These are phyloP conservation scores for Marasmius fiardii DNA, from an alignment of 1,284 basidiomycete species.

Conservation along the genomic window DNA sequence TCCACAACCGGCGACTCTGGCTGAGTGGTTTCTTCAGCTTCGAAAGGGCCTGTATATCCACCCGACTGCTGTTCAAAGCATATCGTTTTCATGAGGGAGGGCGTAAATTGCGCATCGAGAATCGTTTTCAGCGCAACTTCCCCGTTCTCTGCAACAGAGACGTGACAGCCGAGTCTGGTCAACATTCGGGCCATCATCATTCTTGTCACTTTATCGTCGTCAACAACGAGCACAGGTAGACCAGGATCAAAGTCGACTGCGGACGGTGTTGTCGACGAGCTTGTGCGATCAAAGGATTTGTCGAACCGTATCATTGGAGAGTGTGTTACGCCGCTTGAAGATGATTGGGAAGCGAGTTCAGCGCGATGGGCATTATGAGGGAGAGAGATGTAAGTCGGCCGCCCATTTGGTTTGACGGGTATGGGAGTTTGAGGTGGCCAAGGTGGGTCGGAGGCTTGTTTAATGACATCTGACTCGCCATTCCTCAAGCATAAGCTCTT, in stretches of 20 bases:
- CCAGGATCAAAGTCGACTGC: constrained; percentile 11
- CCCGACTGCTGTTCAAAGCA: background rate
- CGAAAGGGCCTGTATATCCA: background rate
- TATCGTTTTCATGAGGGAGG: constrained; percentile 4
- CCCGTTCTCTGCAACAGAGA: constrained; percentile 74
- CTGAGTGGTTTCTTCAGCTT: background rate
- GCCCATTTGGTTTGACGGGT: background rate
- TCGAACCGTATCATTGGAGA: background rate
- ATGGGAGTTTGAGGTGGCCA: background rate
- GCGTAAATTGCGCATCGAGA: constrained; percentile 23
- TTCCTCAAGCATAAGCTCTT: background rate
- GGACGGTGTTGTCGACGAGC: background rate
- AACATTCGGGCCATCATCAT: constrained; percentile 71
- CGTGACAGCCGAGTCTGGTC: constrained; percentile 61
- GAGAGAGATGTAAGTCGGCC: background rate
- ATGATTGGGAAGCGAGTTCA: background rate
- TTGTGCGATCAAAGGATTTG: background rate
- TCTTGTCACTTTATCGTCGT: constrained; percentile 64
- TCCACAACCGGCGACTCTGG: background rate
- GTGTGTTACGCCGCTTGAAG: background rate
- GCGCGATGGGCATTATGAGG: background rate
- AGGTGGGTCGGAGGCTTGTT: background rate
- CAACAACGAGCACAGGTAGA: constrained; percentile 51
- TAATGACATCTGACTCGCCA: background rate
- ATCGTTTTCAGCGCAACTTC: constrained; percentile 65